Conservation (phyloP, 495 filamentous ascomycete species). For the Paragyromitra xinjiangensis region DNA sequence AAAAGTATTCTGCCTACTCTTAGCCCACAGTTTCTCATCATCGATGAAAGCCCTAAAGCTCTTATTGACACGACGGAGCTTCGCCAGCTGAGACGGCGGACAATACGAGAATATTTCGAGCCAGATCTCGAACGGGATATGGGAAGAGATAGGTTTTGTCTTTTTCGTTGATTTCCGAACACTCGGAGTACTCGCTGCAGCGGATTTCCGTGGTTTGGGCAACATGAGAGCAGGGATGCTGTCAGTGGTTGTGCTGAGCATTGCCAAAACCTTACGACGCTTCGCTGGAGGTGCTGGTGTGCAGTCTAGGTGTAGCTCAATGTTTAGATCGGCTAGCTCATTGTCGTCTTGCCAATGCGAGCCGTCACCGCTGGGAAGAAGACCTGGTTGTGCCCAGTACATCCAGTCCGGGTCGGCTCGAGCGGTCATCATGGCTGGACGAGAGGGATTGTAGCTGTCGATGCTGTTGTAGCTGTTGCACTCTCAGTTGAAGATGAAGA, state of each 20-base stretch:
- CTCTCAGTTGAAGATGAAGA: background rate
- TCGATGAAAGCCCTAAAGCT: conserved; percentile 52
- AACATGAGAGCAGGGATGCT: conserved; percentile 1
- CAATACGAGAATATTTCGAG: conserved; percentile 51
- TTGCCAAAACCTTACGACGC: conserved; percentile 13
- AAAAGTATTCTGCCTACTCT: conserved; percentile 48
- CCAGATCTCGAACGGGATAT: conserved; percentile 53
- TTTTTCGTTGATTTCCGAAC: conserved; percentile 16
- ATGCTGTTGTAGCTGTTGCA: background rate
- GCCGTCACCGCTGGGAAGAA: background rate
- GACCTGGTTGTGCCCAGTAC: background rate
- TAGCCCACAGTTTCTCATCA: conserved; percentile 51
- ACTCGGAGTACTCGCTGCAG: background rate
- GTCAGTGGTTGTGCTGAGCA: background rate
- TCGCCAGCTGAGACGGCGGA: conserved; percentile 46
- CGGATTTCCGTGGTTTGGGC: conserved; percentile 29
- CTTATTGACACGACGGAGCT: conserved; percentile 51
- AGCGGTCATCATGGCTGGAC: conserved; percentile 22
- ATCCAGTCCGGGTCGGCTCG: conserved; percentile 6
- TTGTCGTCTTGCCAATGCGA: background rate
- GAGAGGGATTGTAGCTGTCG: background rate
- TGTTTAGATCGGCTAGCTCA: background rate
- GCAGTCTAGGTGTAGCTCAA: background rate
- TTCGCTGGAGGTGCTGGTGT: conserved; percentile 13
- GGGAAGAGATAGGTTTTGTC: conserved; percentile 48